These are phyloP conservation scores for Chrysoporthe austroafricana DNA, from an alignment of 2,329 filamentous ascomycete genomes.

Conservation along the genomic window DNA sequence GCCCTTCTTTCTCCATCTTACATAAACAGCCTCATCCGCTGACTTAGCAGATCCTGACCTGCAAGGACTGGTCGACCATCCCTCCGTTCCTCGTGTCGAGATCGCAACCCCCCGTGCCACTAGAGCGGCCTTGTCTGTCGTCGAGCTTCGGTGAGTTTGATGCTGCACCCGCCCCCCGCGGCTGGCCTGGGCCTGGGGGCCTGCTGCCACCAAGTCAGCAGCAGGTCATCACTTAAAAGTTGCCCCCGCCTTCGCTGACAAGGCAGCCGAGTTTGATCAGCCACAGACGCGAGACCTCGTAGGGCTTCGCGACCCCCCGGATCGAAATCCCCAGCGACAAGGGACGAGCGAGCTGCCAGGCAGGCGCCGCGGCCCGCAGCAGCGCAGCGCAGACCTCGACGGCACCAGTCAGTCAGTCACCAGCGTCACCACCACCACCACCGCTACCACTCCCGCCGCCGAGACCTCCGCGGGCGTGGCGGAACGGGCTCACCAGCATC, in stretches of 20 bases:
- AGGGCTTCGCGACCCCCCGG: too few relatives aligned
- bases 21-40: slow-evolving; percentile 29
- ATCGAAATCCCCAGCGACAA: too few relatives aligned
- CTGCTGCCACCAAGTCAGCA: neutral
- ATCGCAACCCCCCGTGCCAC: neutral
- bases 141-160: neutral
- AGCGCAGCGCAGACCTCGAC: too few relatives aligned
- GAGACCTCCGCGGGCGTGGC: too few relatives aligned
- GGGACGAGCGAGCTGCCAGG: too few relatives aligned
- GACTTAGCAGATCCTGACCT: slow-evolving; percentile 27
- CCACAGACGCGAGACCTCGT: too few relatives aligned
- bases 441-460: too few relatives aligned
- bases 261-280: neutral
- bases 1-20: slow-evolving; percentile 25
- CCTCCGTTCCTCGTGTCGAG: slow-evolving; percentile 10
- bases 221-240: neutral
- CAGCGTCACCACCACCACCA: too few relatives aligned
- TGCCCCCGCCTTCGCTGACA: neutral
- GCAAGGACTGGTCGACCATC: slow-evolving; percentile 15
- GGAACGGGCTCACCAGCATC: neutral
- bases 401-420: too few relatives aligned
- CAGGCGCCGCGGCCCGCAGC: too few relatives aligned
- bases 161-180: neutral
- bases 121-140: slow-evolving; percentile 3
- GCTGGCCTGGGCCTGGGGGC: too few relatives aligned